A percentile compares a stretch with the other conserved stretches of the same genome.
Evolutionary conservation across 345 rosid species (phyloP).

Genomic region (Gossypium mustelinum): DNA sequence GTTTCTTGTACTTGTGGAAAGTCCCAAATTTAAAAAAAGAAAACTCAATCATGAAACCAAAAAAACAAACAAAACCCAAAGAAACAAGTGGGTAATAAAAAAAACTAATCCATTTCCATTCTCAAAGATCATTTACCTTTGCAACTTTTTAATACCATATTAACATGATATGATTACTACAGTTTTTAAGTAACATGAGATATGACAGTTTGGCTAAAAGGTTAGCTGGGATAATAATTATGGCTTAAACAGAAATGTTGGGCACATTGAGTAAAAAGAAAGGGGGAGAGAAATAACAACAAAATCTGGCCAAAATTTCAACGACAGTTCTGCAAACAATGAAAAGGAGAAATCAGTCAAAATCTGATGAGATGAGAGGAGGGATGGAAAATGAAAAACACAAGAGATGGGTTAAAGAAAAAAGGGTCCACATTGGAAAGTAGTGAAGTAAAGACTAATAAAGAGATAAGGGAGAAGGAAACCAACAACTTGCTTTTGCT

Average conservation of each 20-base stretch:
- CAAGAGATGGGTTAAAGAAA: background rate
- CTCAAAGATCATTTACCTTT: slow-evolving; percentile 27
- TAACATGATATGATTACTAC: slow-evolving; percentile 12
- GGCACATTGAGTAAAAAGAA: slow-evolving; percentile 12
- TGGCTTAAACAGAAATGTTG: slow-evolving; percentile 5
- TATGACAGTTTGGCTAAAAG: background rate
- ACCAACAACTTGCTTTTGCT: slow-evolving; percentile 7
- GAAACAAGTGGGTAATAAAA: background rate
- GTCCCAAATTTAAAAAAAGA: slow-evolving; percentile 19
- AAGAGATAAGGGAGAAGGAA: background rate
- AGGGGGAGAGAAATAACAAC: background rate
- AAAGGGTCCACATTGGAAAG: slow-evolving; percentile 17
- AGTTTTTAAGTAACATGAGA: background rate
- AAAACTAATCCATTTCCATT: slow-evolving; percentile 26
- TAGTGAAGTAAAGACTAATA: background rate
- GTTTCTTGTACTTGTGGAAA: slow-evolving; percentile 36
- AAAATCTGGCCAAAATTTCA: background rate
- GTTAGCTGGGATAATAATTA: slow-evolving; percentile 20
- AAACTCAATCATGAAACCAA: slow-evolving; percentile 25
- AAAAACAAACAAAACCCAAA: background rate
- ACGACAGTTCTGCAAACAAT: background rate
- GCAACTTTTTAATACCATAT: background rate
- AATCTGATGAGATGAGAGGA: slow-evolving; percentile 19
- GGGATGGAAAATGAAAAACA: background rate
- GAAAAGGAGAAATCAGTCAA: background rate